phyloP scores from a whole-genome alignment of 2,329 filamentous ascomycete genomes.

The Neonectria punicea region DNA sequence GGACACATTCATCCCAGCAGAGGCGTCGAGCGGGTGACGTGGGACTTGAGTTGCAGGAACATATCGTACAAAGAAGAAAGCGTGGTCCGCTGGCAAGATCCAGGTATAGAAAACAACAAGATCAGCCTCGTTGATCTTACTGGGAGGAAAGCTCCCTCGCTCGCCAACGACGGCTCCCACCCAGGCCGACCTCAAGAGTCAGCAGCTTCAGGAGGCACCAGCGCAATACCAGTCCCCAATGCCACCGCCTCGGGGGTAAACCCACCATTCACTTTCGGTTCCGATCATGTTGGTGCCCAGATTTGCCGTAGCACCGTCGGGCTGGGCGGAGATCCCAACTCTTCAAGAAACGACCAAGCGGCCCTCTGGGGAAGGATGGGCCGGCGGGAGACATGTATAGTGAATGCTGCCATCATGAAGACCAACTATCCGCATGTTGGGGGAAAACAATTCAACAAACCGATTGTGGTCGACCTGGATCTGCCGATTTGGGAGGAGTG shows the following conservation, averaged over 20 bases:
- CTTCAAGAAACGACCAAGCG: slow-evolving; percentile 53
- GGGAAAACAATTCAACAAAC: slow-evolving; percentile 77
- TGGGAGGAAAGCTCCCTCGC: slow-evolving; percentile 49
- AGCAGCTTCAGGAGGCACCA: slow-evolving; percentile 10
- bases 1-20: slow-evolving; percentile 78
- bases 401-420: slow-evolving; percentile 82
- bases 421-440: slow-evolving; percentile 71
- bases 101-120: slow-evolving; percentile 64
- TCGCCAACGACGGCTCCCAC: slow-evolving; percentile 60
- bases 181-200: slow-evolving; percentile 21
- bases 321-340: slow-evolving; percentile 55
- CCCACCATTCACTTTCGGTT: slow-evolving; percentile 25
- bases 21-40: slow-evolving; percentile 70
- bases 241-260: not conserved
- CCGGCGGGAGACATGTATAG: slow-evolving; percentile 76
- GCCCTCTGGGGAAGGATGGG: slow-evolving; percentile 55
- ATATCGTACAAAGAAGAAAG: slow-evolving; percentile 57
- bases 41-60: slow-evolving; percentile 60
- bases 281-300: slow-evolving; percentile 34
- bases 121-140: slow-evolving; percentile 72
- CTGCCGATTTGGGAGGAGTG: slow-evolving; percentile 63
- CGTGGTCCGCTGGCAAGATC: slow-evolving; percentile 66
- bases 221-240: not conserved
- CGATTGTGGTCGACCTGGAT: slow-evolving; percentile 85
- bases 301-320: slow-evolving; percentile 39